These are phyloP conservation scores for Phymatotrichopsis omnivora DNA, from an alignment of 2,329 filamentous ascomycete species.

Conservation along the genomic window DNA sequence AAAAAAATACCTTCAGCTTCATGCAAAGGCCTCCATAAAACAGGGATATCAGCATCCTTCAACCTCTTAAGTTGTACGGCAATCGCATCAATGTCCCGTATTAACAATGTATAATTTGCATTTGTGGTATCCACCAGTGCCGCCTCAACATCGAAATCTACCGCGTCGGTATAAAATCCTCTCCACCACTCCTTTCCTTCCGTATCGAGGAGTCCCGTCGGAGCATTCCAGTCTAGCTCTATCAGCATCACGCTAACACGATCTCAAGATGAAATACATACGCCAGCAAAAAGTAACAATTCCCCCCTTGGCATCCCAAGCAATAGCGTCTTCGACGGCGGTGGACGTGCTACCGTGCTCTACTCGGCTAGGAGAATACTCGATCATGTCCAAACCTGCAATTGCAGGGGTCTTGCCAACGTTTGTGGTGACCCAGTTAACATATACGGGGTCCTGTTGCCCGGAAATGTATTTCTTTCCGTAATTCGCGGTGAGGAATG, in stretches of 20 bases:
- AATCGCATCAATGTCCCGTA: slow-evolving; percentile 43
- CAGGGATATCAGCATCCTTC: slow-evolving; percentile 38
- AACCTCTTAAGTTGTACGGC: slow-evolving; percentile 41
- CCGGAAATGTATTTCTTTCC: slow-evolving; percentile 42
- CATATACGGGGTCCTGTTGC: slow-evolving; percentile 40
- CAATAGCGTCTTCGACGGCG: slow-evolving; percentile 42
- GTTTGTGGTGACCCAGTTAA: slow-evolving; percentile 40
- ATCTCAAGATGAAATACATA: slow-evolving; percentile 4
- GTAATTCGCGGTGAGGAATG: slow-evolving; percentile 40
- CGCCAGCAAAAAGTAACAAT: slow-evolving; percentile 43
- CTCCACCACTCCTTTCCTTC: slow-evolving; percentile 40
- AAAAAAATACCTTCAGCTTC: slow-evolving; percentile 38
- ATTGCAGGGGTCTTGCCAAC: slow-evolving; percentile 43
- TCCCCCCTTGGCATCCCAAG: slow-evolving; percentile 38
- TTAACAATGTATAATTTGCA: slow-evolving; percentile 41
- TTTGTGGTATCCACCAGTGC: slow-evolving; percentile 38
- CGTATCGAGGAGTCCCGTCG: slow-evolving; percentile 40
- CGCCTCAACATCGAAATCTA: slow-evolving; percentile 40
- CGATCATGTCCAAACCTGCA: slow-evolving; percentile 42
- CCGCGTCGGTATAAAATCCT: slow-evolving; percentile 44
- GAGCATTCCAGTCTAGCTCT: slow-evolving; percentile 22
- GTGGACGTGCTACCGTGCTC: slow-evolving; percentile 38
- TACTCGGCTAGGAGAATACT: slow-evolving; percentile 42
- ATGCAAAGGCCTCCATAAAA: slow-evolving; percentile 43
- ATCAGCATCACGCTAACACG: not conserved